Evolutionary conservation across 805 yeast species (phyloP), one percentile per base, ranked within the genome.

Genomic region (Barnettozyma sucrosica): DNA sequence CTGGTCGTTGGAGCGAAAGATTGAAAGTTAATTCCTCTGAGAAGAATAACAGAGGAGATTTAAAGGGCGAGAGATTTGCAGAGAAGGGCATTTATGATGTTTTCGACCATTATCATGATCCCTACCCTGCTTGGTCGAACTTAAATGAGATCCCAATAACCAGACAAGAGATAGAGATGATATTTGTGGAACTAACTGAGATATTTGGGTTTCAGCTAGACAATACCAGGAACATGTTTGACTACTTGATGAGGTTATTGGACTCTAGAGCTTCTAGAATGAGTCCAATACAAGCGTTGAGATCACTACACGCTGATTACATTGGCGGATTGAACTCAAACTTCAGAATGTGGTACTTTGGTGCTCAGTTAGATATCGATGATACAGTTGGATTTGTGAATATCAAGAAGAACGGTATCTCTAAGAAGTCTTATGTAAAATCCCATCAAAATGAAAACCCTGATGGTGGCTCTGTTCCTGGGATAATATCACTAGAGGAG

Each of bases 311-410:
- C 62, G 82, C 83, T 1, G 92, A 85, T 60, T 85, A 83, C 57
- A 80, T 85, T 57, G 87, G 89, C 3, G 93, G 92, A 0, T 56
- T 71, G 4, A 77, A 80, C 54, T 70, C 92, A 1, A 85, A 85
- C 58, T 85, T 77, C 59, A 72, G 75, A 50, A 84, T 80, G 55
- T 85, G 93, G 93, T 84, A 82, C 56, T 82, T 85, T 66, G 88
- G 89, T 1, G 78, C 87, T 3, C 79, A 77, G 51, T 69, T 84
- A 67, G 89, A 85, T 65, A 62, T 77, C 33, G 80, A 77, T 47
- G 83, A 79, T 53, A 62, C 72, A 1, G 49, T 66, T 48, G 76
- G 75, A 2, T 68, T 65, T 48, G 61, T 54, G 3, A 59, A 68
- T 47, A 44, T 61, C 16, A 50, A 61, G 41, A 47, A 53, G n/a